These are phyloP conservation scores for Huntiella moniliformis DNA, from an alignment of 2,329 filamentous ascomycete species.

Conservation along the genomic window DNA sequence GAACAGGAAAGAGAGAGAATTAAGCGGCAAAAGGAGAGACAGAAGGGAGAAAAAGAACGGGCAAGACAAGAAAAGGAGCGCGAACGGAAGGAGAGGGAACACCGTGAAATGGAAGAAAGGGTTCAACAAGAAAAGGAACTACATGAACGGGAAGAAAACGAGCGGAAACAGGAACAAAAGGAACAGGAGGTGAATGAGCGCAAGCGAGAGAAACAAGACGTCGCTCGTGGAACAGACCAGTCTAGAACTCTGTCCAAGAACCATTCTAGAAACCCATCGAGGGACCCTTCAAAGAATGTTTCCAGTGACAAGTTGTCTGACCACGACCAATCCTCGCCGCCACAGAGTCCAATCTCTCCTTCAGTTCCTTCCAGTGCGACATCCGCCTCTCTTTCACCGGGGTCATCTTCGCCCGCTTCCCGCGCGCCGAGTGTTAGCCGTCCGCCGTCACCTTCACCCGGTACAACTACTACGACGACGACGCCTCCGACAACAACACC, in stretches of 20 bases:
- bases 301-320: too few relatives aligned
- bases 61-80: neutral
- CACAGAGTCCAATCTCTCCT: too few relatives aligned
- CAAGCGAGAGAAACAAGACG: neutral
- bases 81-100: constrained; percentile 1
- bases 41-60: neutral
- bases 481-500: neutral
- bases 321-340: too few relatives aligned
- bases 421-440: too few relatives aligned
- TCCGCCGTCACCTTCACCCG: neutral
- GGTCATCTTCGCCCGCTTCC: too few relatives aligned
- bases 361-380: too few relatives aligned
- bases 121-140: neutral
- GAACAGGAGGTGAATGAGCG: neutral
- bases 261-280: too few relatives aligned
- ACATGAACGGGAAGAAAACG: neutral
- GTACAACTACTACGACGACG: neutral
- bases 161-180: neutral
- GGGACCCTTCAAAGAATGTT: too few relatives aligned
- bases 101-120: neutral
- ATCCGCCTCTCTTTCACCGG: too few relatives aligned
- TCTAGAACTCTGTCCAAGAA: too few relatives aligned
- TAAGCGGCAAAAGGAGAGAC: too few relatives aligned
- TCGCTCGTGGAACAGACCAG: neutral
- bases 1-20: too few relatives aligned